Evolutionary conservation across 2,329 filamentous ascomycete species (phyloP).

Genomic region (Curvularia verruculosa): DNA sequence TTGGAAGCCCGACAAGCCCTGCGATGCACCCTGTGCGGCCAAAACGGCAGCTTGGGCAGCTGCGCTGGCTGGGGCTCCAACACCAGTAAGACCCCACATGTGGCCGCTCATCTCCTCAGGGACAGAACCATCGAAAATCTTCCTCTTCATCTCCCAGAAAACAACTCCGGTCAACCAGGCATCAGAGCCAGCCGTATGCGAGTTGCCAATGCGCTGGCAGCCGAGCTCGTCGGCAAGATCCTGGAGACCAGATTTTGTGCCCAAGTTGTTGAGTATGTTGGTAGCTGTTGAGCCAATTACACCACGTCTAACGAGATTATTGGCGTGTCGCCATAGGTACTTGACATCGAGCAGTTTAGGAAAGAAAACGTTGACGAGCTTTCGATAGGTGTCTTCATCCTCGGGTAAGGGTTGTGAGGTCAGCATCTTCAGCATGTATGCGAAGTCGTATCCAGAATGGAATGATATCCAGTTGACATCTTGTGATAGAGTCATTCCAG

Average conservation of each 20-base stretch:
- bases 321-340: conserved; percentile 89
- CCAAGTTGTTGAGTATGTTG: conserved; percentile 82
- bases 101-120: conserved; percentile 83
- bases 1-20: conserved; percentile 38
- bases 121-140: conserved; percentile 84
- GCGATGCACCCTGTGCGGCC: conserved; percentile 50
- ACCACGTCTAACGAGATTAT: conserved; percentile 64
- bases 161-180: conserved; percentile 91
- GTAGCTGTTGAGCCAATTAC: conserved; percentile 56
- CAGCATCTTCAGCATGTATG: conserved; percentile 93
- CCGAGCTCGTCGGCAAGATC: conserved; percentile 93
- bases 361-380: conserved; percentile 89
- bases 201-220: conserved; percentile 83
- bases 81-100: conserved; percentile 85
- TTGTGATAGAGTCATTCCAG: conserved; percentile 84
- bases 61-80: conserved; percentile 61
- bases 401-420: conserved; percentile 82
- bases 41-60: conserved; percentile 55
- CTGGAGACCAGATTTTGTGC: conserved; percentile 89
- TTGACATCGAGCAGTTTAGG: conserved; percentile 95
- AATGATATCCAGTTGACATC: conserved; percentile 97
- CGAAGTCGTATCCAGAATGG: conserved; percentile 97
- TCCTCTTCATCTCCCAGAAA: conserved; percentile 90
- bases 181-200: conserved; percentile 93
- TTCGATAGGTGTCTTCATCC: conserved; percentile 87